Evolutionary conservation across 208 protist genomes (phyloP).

Genomic region (Vickermania spadyakhi): DNA sequence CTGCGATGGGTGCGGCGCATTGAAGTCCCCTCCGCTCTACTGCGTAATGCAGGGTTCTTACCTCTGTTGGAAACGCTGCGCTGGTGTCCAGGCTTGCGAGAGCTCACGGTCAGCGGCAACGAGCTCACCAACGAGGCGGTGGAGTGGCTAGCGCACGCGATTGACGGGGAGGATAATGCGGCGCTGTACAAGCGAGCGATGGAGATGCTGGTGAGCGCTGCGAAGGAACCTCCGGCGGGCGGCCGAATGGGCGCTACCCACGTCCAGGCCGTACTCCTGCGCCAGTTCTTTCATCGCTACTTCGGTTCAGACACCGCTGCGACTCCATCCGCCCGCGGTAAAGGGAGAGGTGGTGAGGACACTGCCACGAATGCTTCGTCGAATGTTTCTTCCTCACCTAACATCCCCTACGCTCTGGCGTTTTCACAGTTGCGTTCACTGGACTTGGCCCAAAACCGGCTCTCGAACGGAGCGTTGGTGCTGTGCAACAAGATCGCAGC

Average conservation of each 20-base stretch:
- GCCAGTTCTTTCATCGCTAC: not conserved
- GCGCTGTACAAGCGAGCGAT: not conserved
- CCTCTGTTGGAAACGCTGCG: constrained; percentile 5
- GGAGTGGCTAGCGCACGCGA: constrained; percentile 10
- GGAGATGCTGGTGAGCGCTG: not conserved
- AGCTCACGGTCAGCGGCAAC: constrained; percentile 8
- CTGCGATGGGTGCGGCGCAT: not conserved
- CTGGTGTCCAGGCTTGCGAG: constrained; percentile 3
- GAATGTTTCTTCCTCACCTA: no score
- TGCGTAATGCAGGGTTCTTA: not conserved
- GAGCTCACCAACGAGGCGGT: constrained; percentile 12
- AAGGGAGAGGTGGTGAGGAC: not conserved
- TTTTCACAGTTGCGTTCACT: not conserved
- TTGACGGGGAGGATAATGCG: not conserved
- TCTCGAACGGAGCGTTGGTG: not conserved
- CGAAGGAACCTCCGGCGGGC: not conserved
- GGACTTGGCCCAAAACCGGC: not conserved
- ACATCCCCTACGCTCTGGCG: not conserved
- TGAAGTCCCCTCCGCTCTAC: not conserved
- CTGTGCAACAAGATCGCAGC: not conserved
- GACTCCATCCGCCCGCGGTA: not conserved
- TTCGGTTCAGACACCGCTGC: not conserved
- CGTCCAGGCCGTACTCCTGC: not conserved
- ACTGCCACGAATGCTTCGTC: not conserved
- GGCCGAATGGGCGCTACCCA: not conserved